Base-by-base conservation (phyloP, 2,329 filamentous ascomycete genomes). In the Keithomyces neogunnii region DNA sequence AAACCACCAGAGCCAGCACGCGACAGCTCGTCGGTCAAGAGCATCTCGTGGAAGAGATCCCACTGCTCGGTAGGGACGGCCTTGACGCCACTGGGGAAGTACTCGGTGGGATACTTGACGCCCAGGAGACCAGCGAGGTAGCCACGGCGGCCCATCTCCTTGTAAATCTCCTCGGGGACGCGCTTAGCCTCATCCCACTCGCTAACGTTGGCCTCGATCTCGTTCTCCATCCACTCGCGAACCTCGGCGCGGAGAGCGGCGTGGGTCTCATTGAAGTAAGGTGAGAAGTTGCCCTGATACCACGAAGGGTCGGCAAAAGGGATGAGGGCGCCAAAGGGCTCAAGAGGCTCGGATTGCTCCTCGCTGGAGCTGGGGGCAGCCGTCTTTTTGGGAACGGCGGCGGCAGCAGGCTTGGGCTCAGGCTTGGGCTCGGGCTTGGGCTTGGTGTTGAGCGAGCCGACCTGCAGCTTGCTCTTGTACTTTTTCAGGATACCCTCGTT, bases 1-100 rank as follows among this genome's bases (percentile, higher is more conserved):
- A 97, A 86, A 53, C 93, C 93, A 63, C 93, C 93, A 46, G 88
- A 95, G 51, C 86, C 93, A 48, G 84, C 77, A 51, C 93, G 88
- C 39, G 89, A 95, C 44, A 99, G 74, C 78, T 99, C 93, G 61
- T 99, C 93, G 1, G 92, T 97, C 53, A 99, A 67, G 44, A 97
- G 78, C 81, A 97, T 80, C 78, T 99, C 93, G 72, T 99, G 93
- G 84, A 97, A 99, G 44, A 95, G 81, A 73, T 99, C 93, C 92
- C 92, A 99, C 67, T 93, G 85, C 72, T 96, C 89, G 0, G 88
- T 75, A 0, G 86, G 70, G 10, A 99, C 93, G 47, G 83, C 86
- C 72, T 87, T 82, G 61, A 96, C 81, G 5, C 77, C 74, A 26
- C 11, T 26, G 64, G 85, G 80, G 28, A 83, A 84, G 64, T 92